Conservation (phyloP, 2,329 filamentous ascomycete species). For the Scedosporium boydii region DNA sequence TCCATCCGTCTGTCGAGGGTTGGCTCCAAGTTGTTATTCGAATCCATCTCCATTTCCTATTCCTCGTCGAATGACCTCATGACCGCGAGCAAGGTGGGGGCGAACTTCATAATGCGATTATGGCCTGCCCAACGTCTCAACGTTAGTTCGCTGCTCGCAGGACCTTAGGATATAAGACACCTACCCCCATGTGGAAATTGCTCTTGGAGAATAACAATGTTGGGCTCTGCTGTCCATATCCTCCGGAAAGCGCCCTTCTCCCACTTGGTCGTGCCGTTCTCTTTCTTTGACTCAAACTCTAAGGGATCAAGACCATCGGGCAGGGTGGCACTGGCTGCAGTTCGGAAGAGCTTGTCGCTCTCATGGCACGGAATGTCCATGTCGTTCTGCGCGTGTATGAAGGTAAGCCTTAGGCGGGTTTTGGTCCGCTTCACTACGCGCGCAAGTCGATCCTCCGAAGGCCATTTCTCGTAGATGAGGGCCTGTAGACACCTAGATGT, state of each 20-base stretch:
- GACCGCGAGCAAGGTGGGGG: conserved; percentile 53
- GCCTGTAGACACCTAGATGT: conserved; percentile 44
- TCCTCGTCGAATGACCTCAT: conserved; percentile 50
- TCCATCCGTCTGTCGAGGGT: background rate
- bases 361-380: conserved; percentile 70
- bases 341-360: conserved; percentile 53
- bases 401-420: conserved; percentile 50
- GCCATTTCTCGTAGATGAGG: conserved; percentile 73
- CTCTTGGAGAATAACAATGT: conserved; percentile 44
- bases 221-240: conserved; percentile 31
- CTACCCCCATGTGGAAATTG: conserved; percentile 45
- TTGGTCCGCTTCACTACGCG: conserved; percentile 43
- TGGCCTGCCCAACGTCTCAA: conserved; percentile 41
- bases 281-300: conserved; percentile 34
- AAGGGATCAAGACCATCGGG: conserved; percentile 23
- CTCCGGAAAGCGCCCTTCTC: conserved; percentile 39
- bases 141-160: conserved; percentile 9
- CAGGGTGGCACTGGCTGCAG: conserved; percentile 44
- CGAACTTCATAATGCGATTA: conserved; percentile 58
- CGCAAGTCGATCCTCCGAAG: conserved; percentile 56
- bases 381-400: conserved; percentile 77
- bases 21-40: background rate
- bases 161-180: conserved; percentile 13
- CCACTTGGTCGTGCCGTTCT: conserved; percentile 30
- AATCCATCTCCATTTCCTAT: background rate